A percentile compares a stretch with the other conserved stretches of the same genome.
Conservation (phyloP, 2,329 filamentous ascomycete genomes). For the Microascus cirrosus region DNA sequence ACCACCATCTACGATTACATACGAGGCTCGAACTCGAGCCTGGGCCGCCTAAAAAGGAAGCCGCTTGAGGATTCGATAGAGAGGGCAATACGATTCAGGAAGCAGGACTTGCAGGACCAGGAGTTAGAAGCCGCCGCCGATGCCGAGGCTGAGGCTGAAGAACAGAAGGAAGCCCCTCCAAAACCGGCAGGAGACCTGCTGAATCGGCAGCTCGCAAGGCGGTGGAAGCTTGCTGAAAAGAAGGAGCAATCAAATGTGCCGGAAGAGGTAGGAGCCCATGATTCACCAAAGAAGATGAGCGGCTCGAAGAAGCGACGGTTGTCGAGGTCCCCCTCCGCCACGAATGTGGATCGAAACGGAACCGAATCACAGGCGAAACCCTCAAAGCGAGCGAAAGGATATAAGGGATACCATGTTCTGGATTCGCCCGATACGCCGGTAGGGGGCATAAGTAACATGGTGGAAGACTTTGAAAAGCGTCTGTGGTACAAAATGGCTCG, state of each 20-base stretch:
- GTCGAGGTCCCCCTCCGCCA: conserved; percentile 4
- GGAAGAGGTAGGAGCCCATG: conserved; percentile 14
- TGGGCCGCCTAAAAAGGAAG: conserved; percentile 73
- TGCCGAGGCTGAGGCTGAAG: conserved; percentile 36
- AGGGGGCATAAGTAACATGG: conserved; percentile 17
- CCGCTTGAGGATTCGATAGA: conserved; percentile 79
- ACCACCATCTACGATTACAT: conserved; percentile 65
- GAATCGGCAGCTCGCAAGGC: conserved; percentile 28
- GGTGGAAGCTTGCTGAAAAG: conserved; percentile 19
- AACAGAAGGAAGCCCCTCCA: conserved; percentile 14
- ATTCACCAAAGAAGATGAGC: conserved; percentile 19
- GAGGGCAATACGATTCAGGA: conserved; percentile 63
- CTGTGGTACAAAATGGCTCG: conserved; percentile 7
- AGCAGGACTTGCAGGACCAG: conserved; percentile 31
- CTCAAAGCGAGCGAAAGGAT: conserved; percentile 16
- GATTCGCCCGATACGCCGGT: conserved; percentile 12
- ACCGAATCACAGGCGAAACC: conserved; percentile 8
- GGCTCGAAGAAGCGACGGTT: conserved; percentile 4
- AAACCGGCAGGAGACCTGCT: conserved; percentile 22
- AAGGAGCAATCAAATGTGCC: conserved; percentile 5
- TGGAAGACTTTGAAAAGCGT: conserved; percentile 6
- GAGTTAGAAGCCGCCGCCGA: conserved; percentile 32
- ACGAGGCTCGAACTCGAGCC: conserved; percentile 73
- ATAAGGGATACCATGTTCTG: conserved; percentile 19
- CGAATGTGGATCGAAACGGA: conserved; percentile 4